These are phyloP conservation scores for Polygonum aviculare DNA, from an alignment of 148 eudicot species.

Conservation along the genomic window DNA sequence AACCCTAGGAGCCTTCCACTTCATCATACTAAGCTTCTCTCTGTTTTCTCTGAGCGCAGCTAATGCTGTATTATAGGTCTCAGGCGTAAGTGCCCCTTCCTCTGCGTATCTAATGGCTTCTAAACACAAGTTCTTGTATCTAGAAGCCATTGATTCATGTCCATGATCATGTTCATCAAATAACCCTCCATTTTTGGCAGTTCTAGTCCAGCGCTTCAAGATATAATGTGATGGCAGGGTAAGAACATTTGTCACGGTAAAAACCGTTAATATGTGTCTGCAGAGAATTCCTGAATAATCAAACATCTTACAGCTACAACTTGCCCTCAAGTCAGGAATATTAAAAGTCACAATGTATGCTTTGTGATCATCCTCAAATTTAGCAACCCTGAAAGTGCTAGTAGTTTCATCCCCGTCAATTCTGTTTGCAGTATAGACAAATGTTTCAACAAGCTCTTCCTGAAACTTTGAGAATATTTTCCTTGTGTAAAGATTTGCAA, in stretches of 20 bases:
- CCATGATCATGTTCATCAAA: conserved; percentile 35
- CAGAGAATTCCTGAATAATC: conserved; percentile 88
- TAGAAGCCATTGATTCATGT: conserved; percentile 39
- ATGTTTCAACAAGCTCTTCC: conserved; percentile 92
- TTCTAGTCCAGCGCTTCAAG: conserved; percentile 81
- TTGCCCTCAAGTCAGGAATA: conserved; percentile 58
- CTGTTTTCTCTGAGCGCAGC: conserved; percentile 58
- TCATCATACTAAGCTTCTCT: conserved; percentile 48
- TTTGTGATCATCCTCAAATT: conserved; percentile 77
- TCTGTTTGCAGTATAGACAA: conserved; percentile 84
- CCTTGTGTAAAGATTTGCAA: conserved; percentile 67
- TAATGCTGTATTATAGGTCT: conserved; percentile 52
- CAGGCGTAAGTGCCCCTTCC: conserved; percentile 61
- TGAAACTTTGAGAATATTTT: conserved; percentile 79
- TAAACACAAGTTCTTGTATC: conserved; percentile 65
- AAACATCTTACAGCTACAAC: conserved; percentile 88
- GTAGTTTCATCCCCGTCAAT: conserved; percentile 61
- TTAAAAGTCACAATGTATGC: conserved; percentile 60
- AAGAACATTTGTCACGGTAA: conserved; percentile 84
- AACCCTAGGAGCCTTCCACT: conserved; percentile 48
- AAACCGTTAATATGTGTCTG: conserved; percentile 81
- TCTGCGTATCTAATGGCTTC: conserved; percentile 79
- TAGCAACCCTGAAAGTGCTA: conserved; percentile 75
- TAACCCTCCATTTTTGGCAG: conserved; percentile 49
- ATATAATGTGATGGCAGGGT: conserved; percentile 86